Evolutionary conservation across 106 monocot species (phyloP).

Genomic region (Allium sativum): DNA sequence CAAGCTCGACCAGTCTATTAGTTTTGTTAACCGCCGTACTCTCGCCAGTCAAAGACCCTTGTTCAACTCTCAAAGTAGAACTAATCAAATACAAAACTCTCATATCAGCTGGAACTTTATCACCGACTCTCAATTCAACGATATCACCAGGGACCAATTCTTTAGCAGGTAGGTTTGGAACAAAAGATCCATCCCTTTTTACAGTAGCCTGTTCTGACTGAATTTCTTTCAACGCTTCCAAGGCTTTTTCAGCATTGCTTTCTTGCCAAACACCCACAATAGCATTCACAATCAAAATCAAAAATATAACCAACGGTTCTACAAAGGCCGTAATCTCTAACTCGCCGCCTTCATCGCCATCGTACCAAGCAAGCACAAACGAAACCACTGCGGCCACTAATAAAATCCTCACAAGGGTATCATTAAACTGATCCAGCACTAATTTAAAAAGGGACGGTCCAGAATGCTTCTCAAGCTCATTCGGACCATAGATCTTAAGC

Average conservation of each 20-base stretch:
- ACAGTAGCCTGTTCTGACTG: slow-evolving; percentile 77
- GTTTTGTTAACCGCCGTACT: slow-evolving; percentile 58
- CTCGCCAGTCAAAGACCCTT: slow-evolving; percentile 58
- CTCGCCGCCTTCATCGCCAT: slow-evolving; percentile 22
- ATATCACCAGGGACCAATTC: slow-evolving; percentile 63
- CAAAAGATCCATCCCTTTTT: slow-evolving; percentile 43
- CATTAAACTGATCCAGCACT: slow-evolving; percentile 75
- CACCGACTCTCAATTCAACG: slow-evolving; percentile 47
- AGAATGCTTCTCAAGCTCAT: slow-evolving; percentile 79
- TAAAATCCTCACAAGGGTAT: slow-evolving; percentile 82
- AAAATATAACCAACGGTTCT: slow-evolving; percentile 67
- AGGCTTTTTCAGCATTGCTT: slow-evolving; percentile 85
- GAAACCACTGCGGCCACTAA: slow-evolving; percentile 75
- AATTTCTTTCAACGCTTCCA: slow-evolving; percentile 84
- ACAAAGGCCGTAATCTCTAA: slow-evolving; percentile 80
- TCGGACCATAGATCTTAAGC: slow-evolving; percentile 43
- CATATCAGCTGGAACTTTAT: slow-evolving; percentile 65
- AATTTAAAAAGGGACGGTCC: slow-evolving; percentile 65
- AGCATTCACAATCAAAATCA: slow-evolving; percentile 42
- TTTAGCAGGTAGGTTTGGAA: slow-evolving; percentile 37
- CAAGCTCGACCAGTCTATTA: slow-evolving; percentile 23
- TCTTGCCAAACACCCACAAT: slow-evolving; percentile 94
- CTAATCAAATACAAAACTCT: slow-evolving; percentile 38
- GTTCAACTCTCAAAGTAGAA: slow-evolving; percentile 50
- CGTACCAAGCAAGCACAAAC: slow-evolving; percentile 36